A percentile compares a stretch with the other conserved stretches of the same genome.
Conservation (phyloP, 2,329 filamentous ascomycete genomes). For the Pseudogymnoascus sp. region DNA sequence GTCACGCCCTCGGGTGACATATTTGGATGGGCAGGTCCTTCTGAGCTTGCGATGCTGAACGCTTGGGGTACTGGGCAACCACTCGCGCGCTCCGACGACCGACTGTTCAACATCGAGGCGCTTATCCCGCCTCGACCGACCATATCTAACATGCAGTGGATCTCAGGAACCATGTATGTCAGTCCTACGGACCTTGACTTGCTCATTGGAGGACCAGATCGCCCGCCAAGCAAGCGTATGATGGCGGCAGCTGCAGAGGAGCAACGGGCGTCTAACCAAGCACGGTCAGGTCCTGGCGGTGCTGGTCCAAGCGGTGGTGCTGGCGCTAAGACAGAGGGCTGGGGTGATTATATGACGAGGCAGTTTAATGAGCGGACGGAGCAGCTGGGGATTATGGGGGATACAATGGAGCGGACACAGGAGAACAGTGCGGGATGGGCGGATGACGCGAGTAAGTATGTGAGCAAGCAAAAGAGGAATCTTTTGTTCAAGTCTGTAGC, state of each 20-base stretch:
- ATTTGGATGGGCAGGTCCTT: slow-evolving; percentile 81
- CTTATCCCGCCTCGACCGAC: slow-evolving; percentile 73
- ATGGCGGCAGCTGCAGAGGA: slow-evolving; percentile 70
- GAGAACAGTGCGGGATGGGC: slow-evolving; percentile 77
- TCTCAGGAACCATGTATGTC: slow-evolving; percentile 87
- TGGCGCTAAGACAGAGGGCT: slow-evolving; percentile 47
- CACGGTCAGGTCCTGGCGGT: slow-evolving; percentile 28
- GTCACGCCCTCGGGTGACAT: slow-evolving; percentile 75
- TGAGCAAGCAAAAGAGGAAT: slow-evolving; percentile 79
- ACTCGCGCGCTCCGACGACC: slow-evolving; percentile 59
- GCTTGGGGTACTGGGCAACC: slow-evolving; percentile 70
- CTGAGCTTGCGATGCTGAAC: slow-evolving; percentile 74
- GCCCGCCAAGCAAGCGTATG: slow-evolving; percentile 85
- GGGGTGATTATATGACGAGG: slow-evolving; percentile 73
- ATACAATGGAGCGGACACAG: slow-evolving; percentile 76
- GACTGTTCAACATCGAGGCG: slow-evolving; percentile 69
- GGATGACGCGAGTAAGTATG: slow-evolving; percentile 80
- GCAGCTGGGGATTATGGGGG: slow-evolving; percentile 72
- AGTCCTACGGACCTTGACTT: slow-evolving; percentile 82
- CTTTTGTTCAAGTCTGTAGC: slow-evolving; percentile 64
- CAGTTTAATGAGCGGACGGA: slow-evolving; percentile 89
- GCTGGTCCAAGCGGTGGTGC: too few species aligned
- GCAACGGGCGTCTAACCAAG: slow-evolving; percentile 48
- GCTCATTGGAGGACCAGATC: slow-evolving; percentile 79
- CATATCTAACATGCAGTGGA: slow-evolving; percentile 94